Evolutionary conservation across 257 asterid species (phyloP), one percentile per base, ranked within the genome.

Genomic region (Euphrasia confusa): DNA sequence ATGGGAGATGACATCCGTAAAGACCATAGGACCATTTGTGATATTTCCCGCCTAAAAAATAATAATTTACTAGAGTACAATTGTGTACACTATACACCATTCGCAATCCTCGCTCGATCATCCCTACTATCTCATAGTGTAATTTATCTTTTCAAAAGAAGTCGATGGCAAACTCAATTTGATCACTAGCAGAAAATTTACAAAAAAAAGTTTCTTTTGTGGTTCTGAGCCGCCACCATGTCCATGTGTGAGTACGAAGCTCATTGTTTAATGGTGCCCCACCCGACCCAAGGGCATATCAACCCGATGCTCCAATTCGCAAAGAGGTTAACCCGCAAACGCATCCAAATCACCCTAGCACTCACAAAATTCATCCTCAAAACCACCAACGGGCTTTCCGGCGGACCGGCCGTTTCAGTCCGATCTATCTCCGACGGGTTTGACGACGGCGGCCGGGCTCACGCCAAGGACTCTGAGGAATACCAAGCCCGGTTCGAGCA

Each of bases 221-320:
- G 33, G 33, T 30, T 30, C 33, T 30, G 33, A 30, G 33, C 33
- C 4, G 33, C 44, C 55, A 15, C 68, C 68, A 63, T 21, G 24
- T 21, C 24, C 24, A 0, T 21, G 24, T 21, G 24, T 21, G 24
- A 21, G 24, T 21, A 21, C 54, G 58, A n/a, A 58, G 68, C 68
- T 42, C 87, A 78, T 45, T 73, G 74, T 13, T 48, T 81, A 45
- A 21, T 75, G 21, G 3, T 78, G 4, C 78, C 81, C 11, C 42
- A 53, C 68, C 86, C 81, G 9, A 2, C 4, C 11, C 83, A 79
- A 48, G 84, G 87, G 60, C 87, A 81, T 58, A 69, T 73, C 32
- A 81, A 81, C 64, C 87, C 84, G 1, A 68, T 81, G 63, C 78
- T 78, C 67, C 83, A 80, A 66, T 81, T 78, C 64, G 77, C 82